Conservation (phyloP, 768 basidiomycete genomes). For the Leccinum subtestaceum region DNA sequence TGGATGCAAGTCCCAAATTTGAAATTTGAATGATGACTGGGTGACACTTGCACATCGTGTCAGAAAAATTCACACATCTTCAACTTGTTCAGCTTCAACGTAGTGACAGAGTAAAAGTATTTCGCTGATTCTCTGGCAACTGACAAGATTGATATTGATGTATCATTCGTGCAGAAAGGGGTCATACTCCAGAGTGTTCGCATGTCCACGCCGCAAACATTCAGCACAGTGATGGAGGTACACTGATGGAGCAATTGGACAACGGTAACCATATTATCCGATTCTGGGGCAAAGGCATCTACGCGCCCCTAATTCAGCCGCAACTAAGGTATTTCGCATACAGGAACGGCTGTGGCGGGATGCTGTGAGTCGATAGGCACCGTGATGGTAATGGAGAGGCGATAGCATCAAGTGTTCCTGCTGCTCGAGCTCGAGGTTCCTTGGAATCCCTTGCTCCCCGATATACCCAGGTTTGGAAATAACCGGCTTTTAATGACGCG, state of each 20-base stretch:
- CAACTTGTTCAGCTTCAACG: background rate
- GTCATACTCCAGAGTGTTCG: background rate
- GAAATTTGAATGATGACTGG: too few relatives aligned
- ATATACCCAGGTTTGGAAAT: background rate
- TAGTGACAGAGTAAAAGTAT: background rate
- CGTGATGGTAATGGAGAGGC: background rate
- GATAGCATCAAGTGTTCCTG: background rate
- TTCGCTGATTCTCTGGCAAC: background rate
- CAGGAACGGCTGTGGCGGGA: background rate
- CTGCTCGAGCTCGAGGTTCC: background rate
- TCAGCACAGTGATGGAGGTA: background rate
- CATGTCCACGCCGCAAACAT: background rate
- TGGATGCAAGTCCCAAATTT: too few relatives aligned
- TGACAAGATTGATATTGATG: background rate
- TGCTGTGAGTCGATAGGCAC: background rate
- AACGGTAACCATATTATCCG: background rate
- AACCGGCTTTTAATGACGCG: too few relatives aligned
- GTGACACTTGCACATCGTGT: too few relatives aligned
- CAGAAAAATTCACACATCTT: too few relatives aligned
- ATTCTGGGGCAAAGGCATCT: background rate
- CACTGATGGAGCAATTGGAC: background rate
- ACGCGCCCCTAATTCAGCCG: background rate
- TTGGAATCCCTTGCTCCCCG: background rate
- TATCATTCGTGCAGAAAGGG: background rate
- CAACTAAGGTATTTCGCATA: background rate